Conservation (phyloP, 2,329 filamentous ascomycete species). For the Coleophoma cylindrospora region DNA sequence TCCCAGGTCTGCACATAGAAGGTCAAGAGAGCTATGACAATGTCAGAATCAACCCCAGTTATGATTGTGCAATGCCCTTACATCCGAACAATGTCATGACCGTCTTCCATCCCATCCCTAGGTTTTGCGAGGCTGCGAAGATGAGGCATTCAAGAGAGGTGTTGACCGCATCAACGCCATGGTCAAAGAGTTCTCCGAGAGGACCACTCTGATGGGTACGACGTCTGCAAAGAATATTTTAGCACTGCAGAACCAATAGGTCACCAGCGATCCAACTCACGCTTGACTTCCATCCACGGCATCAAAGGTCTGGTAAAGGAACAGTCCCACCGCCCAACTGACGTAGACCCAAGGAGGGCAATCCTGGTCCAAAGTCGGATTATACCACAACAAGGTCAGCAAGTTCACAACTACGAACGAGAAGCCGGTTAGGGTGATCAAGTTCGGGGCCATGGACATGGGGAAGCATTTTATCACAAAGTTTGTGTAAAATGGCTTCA, state of each 20-base stretch:
- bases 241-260: conserved; percentile 1
- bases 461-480: conserved; percentile 93
- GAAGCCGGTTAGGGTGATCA: conserved; percentile 90
- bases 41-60: conserved; percentile 5
- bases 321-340: conserved; percentile 82
- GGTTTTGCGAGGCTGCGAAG: conserved; percentile 87
- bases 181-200: conserved; percentile 93
- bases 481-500: conserved; percentile 97
- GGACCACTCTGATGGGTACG: conserved; percentile 90
- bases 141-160: conserved; percentile 90
- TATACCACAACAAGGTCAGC: conserved; percentile 91
- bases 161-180: conserved; percentile 95
- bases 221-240: conserved; percentile 44
- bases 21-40: conserved; percentile 68
- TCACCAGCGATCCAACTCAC: conserved; percentile 42
- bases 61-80: conserved; percentile 33
- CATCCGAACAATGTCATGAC: conserved; percentile 78
- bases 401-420: conserved; percentile 85
- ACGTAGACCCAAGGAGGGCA: conserved; percentile 95
- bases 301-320: conserved; percentile 97
- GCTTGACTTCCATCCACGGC: conserved; percentile 93
- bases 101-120: conserved; percentile 89
- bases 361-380: conserved; percentile 87
- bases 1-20: conserved; percentile 99
- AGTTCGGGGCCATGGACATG: conserved; percentile 85